Percentiles rank a stretch among this genome's conserved stretches.
These are phyloP conservation scores for Tylopilus rubrobrunneus DNA, from an alignment of 768 basidiomycete genomes.

Conservation along the genomic window DNA sequence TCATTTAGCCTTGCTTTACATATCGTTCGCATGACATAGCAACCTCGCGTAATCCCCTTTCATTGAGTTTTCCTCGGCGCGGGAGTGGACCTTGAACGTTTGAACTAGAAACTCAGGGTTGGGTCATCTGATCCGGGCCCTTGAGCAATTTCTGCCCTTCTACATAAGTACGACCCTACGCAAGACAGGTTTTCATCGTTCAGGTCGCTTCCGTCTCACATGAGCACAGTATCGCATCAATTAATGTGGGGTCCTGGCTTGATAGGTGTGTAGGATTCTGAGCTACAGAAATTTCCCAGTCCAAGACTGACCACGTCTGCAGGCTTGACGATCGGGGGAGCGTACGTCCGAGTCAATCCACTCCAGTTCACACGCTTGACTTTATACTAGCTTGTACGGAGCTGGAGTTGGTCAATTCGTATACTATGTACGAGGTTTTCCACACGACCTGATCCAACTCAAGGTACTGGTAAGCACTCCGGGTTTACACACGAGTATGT, in stretches of 20 bases:
- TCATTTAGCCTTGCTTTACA: neutral
- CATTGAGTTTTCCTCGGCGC: no score
- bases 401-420: slow-evolving; percentile 14
- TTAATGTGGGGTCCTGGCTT: slow-evolving; percentile 12
- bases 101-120: neutral
- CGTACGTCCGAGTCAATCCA: slow-evolving; percentile 5
- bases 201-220: neutral
- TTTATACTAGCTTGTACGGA: slow-evolving; percentile 16
- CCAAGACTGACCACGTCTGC: slow-evolving; percentile 9
- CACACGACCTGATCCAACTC: slow-evolving; percentile 7
- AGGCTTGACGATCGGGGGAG: slow-evolving; percentile 13
- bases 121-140: no score
- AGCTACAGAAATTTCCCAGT: no score
- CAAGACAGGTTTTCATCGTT: neutral
- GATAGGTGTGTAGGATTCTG: slow-evolving; percentile 12
- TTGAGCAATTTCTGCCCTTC: neutral
- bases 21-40: neutral
- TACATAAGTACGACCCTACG: neutral
- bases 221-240: neutral
- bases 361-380: neutral
- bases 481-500: neutral
- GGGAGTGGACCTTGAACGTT: neutral
- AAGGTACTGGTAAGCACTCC: slow-evolving; percentile 14
- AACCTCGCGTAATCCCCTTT: neutral
- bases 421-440: slow-evolving; percentile 18